These are phyloP conservation scores for Colletotrichum theobromicola DNA, from an alignment of 2,329 filamentous ascomycete genomes.

Conservation along the genomic window DNA sequence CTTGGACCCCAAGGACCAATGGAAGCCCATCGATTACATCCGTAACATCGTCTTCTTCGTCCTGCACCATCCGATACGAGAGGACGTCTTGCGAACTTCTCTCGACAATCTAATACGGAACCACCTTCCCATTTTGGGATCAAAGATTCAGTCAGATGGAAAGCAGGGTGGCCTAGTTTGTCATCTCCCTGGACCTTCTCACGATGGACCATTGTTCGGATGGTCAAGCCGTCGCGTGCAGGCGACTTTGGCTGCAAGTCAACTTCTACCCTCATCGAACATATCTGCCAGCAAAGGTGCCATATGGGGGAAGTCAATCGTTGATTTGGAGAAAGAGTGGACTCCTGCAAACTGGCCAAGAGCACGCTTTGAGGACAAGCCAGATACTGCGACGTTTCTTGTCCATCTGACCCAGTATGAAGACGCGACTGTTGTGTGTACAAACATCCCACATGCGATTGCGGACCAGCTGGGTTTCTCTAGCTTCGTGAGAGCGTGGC, in stretches of 20 bases:
- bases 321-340: not conserved
- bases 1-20: not conserved
- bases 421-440: conserved; percentile 21
- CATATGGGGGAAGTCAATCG: not conserved
- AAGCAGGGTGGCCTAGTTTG: not conserved
- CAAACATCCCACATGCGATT: conserved; percentile 26
- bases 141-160: conserved; percentile 3
- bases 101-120: conserved; percentile 22
- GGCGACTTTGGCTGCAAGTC: not conserved
- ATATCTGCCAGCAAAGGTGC: not conserved
- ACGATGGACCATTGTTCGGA: not conserved
- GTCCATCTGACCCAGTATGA: conserved; percentile 25
- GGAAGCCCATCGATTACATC: conserved; percentile 18
- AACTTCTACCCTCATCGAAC: not conserved
- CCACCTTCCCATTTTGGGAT: conserved; percentile 23
- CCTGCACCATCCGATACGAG: conserved; percentile 11
- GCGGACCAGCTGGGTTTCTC: conserved; percentile 25
- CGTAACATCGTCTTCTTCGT: conserved; percentile 22
- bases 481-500: conserved; percentile 25
- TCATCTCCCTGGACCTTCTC: not conserved
- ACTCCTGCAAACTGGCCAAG: conserved; percentile 21
- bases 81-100: not conserved
- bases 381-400: conserved; percentile 24
- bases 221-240: conserved; percentile 13
- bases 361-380: conserved; percentile 9